These are phyloP conservation scores for Pestalotiopsis sp. DNA, from an alignment of 2,329 filamentous ascomycete genomes.

Conservation along the genomic window DNA sequence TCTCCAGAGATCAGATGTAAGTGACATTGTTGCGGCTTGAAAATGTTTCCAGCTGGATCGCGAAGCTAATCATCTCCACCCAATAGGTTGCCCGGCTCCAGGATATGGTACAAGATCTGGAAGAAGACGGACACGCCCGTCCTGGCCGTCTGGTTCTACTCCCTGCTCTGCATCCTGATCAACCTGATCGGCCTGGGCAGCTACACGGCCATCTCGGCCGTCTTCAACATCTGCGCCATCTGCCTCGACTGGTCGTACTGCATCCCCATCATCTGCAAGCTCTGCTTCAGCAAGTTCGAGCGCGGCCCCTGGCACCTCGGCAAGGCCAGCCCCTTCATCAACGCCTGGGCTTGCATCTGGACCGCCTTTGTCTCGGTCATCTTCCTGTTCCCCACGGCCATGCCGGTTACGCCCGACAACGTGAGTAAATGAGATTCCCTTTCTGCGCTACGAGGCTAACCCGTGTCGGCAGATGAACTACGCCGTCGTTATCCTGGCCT, in stretches of 20 bases:
- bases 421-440: slow-evolving; percentile 29
- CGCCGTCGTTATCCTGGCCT: slow-evolving; percentile 50
- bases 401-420: slow-evolving; percentile 47
- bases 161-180: slow-evolving; percentile 56
- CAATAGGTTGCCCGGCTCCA: slow-evolving; percentile 41
- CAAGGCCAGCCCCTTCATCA: slow-evolving; percentile 40
- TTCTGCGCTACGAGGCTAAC: not conserved
- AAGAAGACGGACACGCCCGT: slow-evolving; percentile 52
- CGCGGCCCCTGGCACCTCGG: slow-evolving; percentile 57
- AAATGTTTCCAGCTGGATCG: no score
- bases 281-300: slow-evolving; percentile 49
- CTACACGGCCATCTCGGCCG: slow-evolving; percentile 53
- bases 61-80: not conserved
- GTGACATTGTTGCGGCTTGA: not conserved
- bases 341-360: slow-evolving; percentile 53
- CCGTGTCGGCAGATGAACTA: slow-evolving; percentile 51
- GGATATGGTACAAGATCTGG: slow-evolving; percentile 52
- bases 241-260: slow-evolving; percentile 58
- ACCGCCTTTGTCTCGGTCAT: slow-evolving; percentile 56
- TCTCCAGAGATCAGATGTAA: slow-evolving; percentile 51
- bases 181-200: slow-evolving; percentile 61
- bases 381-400: slow-evolving; percentile 53
- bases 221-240: slow-evolving; percentile 59
- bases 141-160: slow-evolving; percentile 57
- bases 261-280: slow-evolving; percentile 58